A percentile compares a stretch with the other conserved stretches of the same genome.
Conservation (phyloP, 495 filamentous ascomycete species). For the Daldinia decipiens region DNA sequence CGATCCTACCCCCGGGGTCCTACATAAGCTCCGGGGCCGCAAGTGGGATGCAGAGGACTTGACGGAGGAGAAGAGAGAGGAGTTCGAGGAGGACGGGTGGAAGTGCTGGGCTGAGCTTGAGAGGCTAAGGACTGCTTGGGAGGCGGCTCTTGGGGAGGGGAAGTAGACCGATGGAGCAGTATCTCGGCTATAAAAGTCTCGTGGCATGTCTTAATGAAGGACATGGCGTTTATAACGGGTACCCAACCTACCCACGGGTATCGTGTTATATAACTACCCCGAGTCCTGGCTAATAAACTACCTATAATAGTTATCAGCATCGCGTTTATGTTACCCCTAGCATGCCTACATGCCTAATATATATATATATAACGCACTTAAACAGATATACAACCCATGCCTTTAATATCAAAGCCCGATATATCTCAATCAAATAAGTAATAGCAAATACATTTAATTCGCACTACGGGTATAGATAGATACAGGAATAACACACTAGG, state of each 20-base stretch:
- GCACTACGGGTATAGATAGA: slow-evolving; percentile 9
- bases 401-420: too few species aligned
- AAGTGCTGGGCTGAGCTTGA: slow-evolving; percentile 88
- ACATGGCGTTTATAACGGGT: background rate
- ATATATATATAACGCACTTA: too few species aligned
- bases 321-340: background rate
- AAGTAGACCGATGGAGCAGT: background rate
- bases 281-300: background rate
- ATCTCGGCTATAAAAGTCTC: too few species aligned
- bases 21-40: slow-evolving; percentile 59
- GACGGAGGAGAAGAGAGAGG: slow-evolving; percentile 69
- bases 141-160: slow-evolving; percentile 57
- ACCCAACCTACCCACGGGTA: background rate
- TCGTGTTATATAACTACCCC: background rate
- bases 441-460: slow-evolving; percentile 1
- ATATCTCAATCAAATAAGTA: background rate
- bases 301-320: background rate
- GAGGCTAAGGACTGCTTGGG: slow-evolving; percentile 81
- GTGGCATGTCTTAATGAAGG: too few species aligned
- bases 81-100: slow-evolving; percentile 80
- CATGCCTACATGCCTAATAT: too few species aligned
- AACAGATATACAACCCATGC: too few species aligned
- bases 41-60: slow-evolving; percentile 66
- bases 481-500: background rate
- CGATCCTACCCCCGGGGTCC: slow-evolving; percentile 34